phyloP scores from a whole-genome alignment of 164 flowering plant species.

The Macadamia integrifolia region DNA sequence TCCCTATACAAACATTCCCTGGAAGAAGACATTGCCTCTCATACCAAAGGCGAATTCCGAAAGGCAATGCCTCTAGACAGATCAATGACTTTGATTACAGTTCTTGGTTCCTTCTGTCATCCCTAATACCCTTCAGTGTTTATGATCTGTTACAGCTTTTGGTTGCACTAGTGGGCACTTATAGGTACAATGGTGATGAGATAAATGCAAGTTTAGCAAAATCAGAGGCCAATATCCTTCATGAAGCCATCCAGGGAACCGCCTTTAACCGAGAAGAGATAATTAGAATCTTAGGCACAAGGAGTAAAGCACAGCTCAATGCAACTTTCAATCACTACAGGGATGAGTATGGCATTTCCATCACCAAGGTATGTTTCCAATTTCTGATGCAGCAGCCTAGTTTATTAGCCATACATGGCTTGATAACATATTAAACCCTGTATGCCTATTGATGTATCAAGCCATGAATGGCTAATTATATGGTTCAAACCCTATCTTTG shows the following conservation, averaged over 20 bases:
- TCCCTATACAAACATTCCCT: slow-evolving; percentile 55
- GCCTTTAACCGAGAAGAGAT: slow-evolving; percentile 60
- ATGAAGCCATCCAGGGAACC: slow-evolving; percentile 31
- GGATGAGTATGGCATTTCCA: slow-evolving; percentile 44
- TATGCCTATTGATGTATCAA: too few relatives aligned
- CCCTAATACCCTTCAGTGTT: slow-evolving; percentile 2
- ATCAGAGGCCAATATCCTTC: slow-evolving; percentile 60
- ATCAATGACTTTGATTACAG: neutral
- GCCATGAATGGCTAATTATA: too few relatives aligned
- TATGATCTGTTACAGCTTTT: slow-evolving; percentile 30
- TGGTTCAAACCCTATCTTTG: neutral
- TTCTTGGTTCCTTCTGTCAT: neutral
- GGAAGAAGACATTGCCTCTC: slow-evolving; percentile 78
- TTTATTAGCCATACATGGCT: too few relatives aligned
- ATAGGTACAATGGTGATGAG: slow-evolving; percentile 57
- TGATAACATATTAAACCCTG: too few relatives aligned
- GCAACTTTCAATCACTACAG: slow-evolving; percentile 71
- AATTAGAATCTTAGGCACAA: slow-evolving; percentile 55
- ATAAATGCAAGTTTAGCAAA: slow-evolving; percentile 50
- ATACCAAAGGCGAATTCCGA: slow-evolving; percentile 58
- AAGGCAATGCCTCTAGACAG: slow-evolving; percentile 30
- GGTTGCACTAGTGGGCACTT: slow-evolving; percentile 33
- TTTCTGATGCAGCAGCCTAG: neutral
- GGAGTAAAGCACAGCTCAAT: slow-evolving; percentile 70
- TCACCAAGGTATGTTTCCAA: slow-evolving; percentile 52